phyloP scores from a whole-genome alignment of 345 rosid genomes.

The Gossypium raimondii region DNA sequence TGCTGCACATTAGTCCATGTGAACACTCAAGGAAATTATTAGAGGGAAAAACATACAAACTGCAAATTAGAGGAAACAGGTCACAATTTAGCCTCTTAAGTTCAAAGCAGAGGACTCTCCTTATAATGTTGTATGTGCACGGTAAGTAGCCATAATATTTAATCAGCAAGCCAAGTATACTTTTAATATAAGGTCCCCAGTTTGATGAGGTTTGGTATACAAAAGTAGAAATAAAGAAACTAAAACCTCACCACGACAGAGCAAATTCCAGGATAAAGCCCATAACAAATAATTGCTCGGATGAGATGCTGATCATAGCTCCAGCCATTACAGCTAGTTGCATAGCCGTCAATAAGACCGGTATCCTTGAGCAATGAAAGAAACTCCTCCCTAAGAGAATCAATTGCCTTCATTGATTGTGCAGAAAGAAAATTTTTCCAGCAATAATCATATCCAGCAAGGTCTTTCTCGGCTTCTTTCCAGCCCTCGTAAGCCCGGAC shows the following conservation, averaged over 20 bases:
- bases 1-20: slow-evolving; percentile 40
- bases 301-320: slow-evolving; percentile 52
- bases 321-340: slow-evolving; percentile 45
- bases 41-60: not conserved
- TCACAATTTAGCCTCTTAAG: not conserved
- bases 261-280: slow-evolving; percentile 82
- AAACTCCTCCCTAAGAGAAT: slow-evolving; percentile 82
- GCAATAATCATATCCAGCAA: slow-evolving; percentile 75
- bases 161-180: not conserved
- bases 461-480: slow-evolving; percentile 68
- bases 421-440: slow-evolving; percentile 85
- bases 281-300: slow-evolving; percentile 83
- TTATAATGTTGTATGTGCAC: not conserved
- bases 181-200: not conserved
- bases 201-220: not conserved
- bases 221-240: slow-evolving; percentile 3
- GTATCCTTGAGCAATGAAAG: slow-evolving; percentile 71
- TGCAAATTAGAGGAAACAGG: not conserved
- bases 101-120: not conserved
- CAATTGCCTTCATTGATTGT: slow-evolving; percentile 87
- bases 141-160: not conserved
- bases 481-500: slow-evolving; percentile 85
- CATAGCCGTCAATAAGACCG: slow-evolving; percentile 60
- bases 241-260: slow-evolving; percentile 72
- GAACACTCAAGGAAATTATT: slow-evolving; percentile 17